Conservation (phyloP, 2,329 filamentous ascomycete genomes). For the Ophioceras dolichostomum region DNA sequence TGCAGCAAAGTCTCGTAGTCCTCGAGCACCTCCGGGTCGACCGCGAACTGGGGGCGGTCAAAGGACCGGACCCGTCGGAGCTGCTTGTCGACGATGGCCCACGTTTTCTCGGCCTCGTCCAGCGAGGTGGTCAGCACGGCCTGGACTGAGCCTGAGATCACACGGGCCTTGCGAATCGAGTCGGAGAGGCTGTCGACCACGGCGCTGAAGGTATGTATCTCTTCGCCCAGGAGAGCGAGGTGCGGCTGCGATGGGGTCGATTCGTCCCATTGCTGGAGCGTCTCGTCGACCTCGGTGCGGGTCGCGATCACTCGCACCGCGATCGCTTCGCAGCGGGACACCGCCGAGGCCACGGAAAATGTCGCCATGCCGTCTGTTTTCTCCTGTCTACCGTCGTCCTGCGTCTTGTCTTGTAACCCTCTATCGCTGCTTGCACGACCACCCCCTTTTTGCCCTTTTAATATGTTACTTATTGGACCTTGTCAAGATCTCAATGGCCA, state of each 20-base stretch:
- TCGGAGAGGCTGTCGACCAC: slow-evolving; percentile 1
- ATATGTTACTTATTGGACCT: no score
- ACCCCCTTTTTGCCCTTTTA: no score
- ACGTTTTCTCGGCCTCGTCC: background rate
- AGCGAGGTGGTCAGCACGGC: background rate
- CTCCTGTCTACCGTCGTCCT: no score
- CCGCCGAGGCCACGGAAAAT: slow-evolving; percentile 1
- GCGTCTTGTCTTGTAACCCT: no score
- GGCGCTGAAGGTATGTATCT: slow-evolving; percentile 1
- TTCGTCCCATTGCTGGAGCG: background rate
- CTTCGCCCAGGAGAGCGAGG: slow-evolving; percentile 1
- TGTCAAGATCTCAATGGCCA: no score
- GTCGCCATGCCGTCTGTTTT: background rate
- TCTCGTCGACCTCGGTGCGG: background rate
- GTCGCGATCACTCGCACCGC: background rate
- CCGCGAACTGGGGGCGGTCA: background rate
- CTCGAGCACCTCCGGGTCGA: background rate
- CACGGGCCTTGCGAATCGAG: background rate
- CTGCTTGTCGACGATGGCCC: slow-evolving; percentile 2
- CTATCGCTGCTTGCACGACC: no score
- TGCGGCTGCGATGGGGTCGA: background rate
- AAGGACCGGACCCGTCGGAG: background rate
- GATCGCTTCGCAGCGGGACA: background rate
- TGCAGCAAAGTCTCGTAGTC: slow-evolving; percentile 3
- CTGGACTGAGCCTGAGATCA: background rate